Percentiles rank a stretch among this genome's conserved stretches.
Evolutionary conservation across 805 yeast species (phyloP).

Genomic region (Cyberlindnera euphorbiae): DNA sequence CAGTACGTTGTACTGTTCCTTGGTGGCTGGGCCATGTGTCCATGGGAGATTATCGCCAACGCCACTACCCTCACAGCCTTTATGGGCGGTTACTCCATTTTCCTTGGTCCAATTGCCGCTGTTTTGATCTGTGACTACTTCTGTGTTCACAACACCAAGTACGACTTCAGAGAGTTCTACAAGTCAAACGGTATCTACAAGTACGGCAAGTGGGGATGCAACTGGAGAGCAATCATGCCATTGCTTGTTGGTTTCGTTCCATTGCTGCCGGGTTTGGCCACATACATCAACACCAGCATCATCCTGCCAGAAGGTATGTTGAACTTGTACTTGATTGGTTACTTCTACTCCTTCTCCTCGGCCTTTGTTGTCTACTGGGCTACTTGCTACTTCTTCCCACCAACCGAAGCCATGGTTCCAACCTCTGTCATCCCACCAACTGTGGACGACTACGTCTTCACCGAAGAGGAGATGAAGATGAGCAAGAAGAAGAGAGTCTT

Average conservation of each 20-base stretch:
- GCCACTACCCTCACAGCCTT: constrained; percentile 14
- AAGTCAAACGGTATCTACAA: constrained; percentile 11
- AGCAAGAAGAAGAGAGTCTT: not conserved
- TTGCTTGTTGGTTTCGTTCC: constrained; percentile 14
- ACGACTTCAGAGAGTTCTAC: constrained; percentile 7
- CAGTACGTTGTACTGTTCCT: constrained; percentile 12
- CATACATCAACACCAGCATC: constrained; percentile 12
- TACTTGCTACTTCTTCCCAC: constrained; percentile 12
- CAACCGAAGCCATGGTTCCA: constrained; percentile 3
- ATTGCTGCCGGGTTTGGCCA: constrained; percentile 14
- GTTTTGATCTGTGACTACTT: constrained; percentile 15
- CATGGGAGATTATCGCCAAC: constrained; percentile 17
- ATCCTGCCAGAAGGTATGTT: constrained; percentile 6
- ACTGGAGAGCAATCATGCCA: constrained; percentile 14
- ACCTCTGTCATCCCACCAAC: constrained; percentile 7
- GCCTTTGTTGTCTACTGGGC: constrained; percentile 9
- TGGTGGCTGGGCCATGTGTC: constrained; percentile 16
- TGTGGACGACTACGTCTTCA: not conserved
- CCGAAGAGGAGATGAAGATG: not conserved
- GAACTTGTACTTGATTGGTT: constrained; percentile 13
- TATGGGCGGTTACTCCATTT: constrained; percentile 17
- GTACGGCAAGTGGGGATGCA: constrained; percentile 10
- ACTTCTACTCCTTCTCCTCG: constrained; percentile 12
- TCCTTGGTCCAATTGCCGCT: constrained; percentile 17
- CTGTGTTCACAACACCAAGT: constrained; percentile 12